Conservation (phyloP, 345 rosid genomes). For the Eucalyptus marginata region DNA sequence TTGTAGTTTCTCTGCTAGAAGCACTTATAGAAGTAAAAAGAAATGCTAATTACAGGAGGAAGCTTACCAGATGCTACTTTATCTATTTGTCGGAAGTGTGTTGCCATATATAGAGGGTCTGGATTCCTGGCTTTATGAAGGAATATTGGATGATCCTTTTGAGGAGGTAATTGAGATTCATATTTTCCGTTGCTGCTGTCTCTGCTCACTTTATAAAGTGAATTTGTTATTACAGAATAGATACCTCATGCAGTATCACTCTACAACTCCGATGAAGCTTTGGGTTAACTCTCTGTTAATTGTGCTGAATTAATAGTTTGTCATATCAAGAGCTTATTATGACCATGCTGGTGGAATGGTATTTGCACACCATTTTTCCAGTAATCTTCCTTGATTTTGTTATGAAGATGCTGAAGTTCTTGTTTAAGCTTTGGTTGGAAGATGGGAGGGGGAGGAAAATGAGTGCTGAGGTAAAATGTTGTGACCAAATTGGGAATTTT, state of each 20-base stretch:
- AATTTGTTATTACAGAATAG: neutral
- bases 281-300: neutral
- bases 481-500: neutral
- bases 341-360: neutral
- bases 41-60: conserved; percentile 57
- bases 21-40: neutral
- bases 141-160: conserved; percentile 83
- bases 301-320: neutral
- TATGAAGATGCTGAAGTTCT: neutral
- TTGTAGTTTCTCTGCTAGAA: neutral
- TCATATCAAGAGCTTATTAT: neutral
- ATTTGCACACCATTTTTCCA: neutral
- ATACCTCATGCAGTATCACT: neutral
- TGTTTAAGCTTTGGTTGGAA: neutral
- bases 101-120: conserved; percentile 67
- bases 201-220: neutral
- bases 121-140: conserved; percentile 91
- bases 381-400: neutral
- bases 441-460: neutral
- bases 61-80: conserved; percentile 62
- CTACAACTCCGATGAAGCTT: neutral
- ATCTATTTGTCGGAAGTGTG: conserved; percentile 67
- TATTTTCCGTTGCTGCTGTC: neutral
- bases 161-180: conserved; percentile 56
- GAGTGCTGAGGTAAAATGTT: neutral